Base-by-base conservation (phyloP, 805 yeast genomes). In the Citeromyces matritensis region DNA sequence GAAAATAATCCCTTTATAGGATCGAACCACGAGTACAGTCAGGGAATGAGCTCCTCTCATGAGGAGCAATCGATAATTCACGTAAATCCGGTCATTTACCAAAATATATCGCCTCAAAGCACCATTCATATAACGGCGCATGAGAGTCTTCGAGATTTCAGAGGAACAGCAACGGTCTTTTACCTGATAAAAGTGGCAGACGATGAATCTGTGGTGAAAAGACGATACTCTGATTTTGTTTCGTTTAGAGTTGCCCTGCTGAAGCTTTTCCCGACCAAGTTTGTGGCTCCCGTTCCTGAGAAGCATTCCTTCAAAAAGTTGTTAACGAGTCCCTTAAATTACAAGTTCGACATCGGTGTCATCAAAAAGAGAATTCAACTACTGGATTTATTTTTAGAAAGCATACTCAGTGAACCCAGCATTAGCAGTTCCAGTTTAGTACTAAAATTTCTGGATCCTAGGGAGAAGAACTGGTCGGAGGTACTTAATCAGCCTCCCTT, bases 251-350 rank as follows among this genome's bases (percentile, higher is more conserved):
- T 71, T 19, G 67, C 75, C 4, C 57, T 91, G 23, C 57, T 72
- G 2, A 71, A 74, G 39, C 60, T 86, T 33, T 77, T 79, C 43
- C 98, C 97, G 4, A 73, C 93, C 4, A 54, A 81, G n/a, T 69
- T 91, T 8, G 72, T 91, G 7, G 97, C 99, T 3, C 95, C 96
- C 1, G 83, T 91, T n/a, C 98, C 98, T 0, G 80, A 77, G 47
- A 81, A 80, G 45, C 91, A 80, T 38, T 62, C 74, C 2, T 39
- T 70, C 10, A 53, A 67, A 28, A 39, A 44, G 26, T 37, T 52
- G 12, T 36, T 55, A 12, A 41, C 41, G 17, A 45, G 46, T 30
- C 58, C 58, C 2, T 46, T 53, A 27, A 40, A 39, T 17, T 53
- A 53, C 35, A 51, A 47, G 29, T 38, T 39, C 7, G 58, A 53